Conservation (phyloP, 345 rosid species). For the Salix caprea region DNA sequence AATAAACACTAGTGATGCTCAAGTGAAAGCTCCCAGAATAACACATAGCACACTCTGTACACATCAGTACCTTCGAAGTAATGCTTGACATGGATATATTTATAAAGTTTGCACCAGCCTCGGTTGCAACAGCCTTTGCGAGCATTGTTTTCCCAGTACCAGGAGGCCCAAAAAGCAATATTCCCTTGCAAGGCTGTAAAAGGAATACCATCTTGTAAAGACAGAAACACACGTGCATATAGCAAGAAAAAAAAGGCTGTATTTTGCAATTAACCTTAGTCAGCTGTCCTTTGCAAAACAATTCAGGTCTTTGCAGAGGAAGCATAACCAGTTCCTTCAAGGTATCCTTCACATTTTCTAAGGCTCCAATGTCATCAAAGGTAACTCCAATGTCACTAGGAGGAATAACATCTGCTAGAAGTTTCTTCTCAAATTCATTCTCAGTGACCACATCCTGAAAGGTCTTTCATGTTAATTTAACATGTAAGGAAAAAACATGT, state of each 20-base stretch:
- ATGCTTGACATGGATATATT: slow-evolving; percentile 99
- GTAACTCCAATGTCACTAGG: slow-evolving; percentile 94
- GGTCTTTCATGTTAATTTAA: background rate
- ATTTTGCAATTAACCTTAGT: slow-evolving; percentile 58
- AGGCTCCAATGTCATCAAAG: slow-evolving; percentile 94
- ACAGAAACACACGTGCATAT: background rate
- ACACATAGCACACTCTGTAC: background rate
- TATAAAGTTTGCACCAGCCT: slow-evolving; percentile 97
- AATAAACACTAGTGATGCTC: background rate
- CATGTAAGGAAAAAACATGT: background rate
- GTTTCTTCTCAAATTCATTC: slow-evolving; percentile 97
- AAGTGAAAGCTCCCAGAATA: slow-evolving; percentile 2
- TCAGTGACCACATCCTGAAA: slow-evolving; percentile 93
- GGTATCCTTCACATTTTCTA: slow-evolving; percentile 96
- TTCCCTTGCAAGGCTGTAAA: slow-evolving; percentile 93
- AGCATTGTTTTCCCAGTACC: slow-evolving; percentile 99
- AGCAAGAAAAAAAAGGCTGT: background rate
- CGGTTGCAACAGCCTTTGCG: slow-evolving; percentile 99
- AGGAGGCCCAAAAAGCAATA: slow-evolving; percentile 97
- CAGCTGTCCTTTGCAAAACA: slow-evolving; percentile 95
- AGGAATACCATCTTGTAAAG: background rate
- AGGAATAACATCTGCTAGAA: slow-evolving; percentile 92
- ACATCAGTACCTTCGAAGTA: slow-evolving; percentile 73
- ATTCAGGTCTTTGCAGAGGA: slow-evolving; percentile 98
- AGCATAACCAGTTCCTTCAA: slow-evolving; percentile 99